Percentiles rank a stretch among this genome's conserved stretches.
phyloP scores from a whole-genome alignment of 1,284 basidiomycete species.

The Anthracocystis panici-leucophaei region DNA sequence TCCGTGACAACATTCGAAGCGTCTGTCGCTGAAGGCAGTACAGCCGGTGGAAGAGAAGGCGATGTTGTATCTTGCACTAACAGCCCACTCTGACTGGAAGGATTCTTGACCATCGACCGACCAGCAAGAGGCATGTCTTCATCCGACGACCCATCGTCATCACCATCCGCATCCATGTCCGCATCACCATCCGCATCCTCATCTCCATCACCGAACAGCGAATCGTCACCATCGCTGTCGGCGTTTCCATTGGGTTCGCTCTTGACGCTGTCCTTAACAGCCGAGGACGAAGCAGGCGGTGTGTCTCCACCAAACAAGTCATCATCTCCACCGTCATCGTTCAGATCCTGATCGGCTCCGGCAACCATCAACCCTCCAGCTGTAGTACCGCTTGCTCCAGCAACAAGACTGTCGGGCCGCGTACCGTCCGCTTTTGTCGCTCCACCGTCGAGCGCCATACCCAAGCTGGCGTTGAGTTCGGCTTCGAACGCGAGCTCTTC shows the following conservation, averaged over 20 bases:
- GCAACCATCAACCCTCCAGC: constrained; percentile 40
- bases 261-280: constrained; percentile 13
- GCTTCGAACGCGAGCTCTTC: constrained; percentile 59
- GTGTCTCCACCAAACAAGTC: constrained; percentile 52
- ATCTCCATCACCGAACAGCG: constrained; percentile 49
- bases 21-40: background rate
- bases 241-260: constrained; percentile 15
- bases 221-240: constrained; percentile 49
- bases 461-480: constrained; percentile 53
- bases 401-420: constrained; percentile 7
- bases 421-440: constrained; percentile 30
- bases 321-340: constrained; percentile 32
- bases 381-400: constrained; percentile 15
- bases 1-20: background rate
- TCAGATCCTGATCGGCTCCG: constrained; percentile 33
- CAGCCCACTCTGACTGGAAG: constrained; percentile 21
- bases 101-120: constrained; percentile 32
- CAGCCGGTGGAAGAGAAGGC: constrained; percentile 11
- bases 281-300: constrained; percentile 22
- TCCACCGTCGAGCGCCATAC: constrained; percentile 38
- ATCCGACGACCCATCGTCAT: constrained; percentile 63
- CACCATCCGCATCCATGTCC: constrained; percentile 57
- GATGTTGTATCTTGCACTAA: constrained; percentile 20
- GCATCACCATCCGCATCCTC: constrained; percentile 41
- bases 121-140: constrained; percentile 54